Evolutionary conservation across 2,329 filamentous ascomycete species (phyloP).

Genomic region (Botrytis byssoidea): DNA sequence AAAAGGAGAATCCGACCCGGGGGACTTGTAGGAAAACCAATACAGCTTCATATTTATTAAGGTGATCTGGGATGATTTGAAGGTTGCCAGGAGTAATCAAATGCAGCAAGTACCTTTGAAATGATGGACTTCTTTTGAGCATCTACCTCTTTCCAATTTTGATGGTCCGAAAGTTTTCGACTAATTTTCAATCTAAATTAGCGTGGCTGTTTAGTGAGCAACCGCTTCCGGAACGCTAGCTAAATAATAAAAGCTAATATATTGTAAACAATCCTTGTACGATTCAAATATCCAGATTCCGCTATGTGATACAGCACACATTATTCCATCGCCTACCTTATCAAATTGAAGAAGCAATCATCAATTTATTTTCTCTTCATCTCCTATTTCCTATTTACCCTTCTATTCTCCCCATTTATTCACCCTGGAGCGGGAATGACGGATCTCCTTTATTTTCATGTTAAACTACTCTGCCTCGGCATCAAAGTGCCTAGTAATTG

Average conservation of each 20-base stretch:
- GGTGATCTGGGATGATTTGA: neutral
- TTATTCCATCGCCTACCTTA: neutral
- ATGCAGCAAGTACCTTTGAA: no score
- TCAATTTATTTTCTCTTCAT: neutral
- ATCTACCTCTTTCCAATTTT: neutral
- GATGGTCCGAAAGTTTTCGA: neutral
- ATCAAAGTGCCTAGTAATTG: neutral
- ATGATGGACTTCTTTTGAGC: neutral
- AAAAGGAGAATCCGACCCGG: neutral
- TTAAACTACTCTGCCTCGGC: no score
- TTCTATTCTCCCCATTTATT: neutral
- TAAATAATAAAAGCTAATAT: neutral
- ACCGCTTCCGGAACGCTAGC: neutral
- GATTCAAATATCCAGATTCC: neutral
- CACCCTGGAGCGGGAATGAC: neutral
- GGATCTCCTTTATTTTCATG: no score
- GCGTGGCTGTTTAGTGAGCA: neutral
- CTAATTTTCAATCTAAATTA: neutral
- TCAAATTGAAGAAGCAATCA: accelerated
- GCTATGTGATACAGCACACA: neutral
- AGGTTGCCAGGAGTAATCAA: no score
- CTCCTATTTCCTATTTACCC: neutral
- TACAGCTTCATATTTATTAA: neutral
- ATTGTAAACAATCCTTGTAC: neutral
- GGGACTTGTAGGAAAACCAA: accelerated